Conservation (phyloP, 225 moss, liverwort and hornwort species). For the Bryum argenteum region DNA sequence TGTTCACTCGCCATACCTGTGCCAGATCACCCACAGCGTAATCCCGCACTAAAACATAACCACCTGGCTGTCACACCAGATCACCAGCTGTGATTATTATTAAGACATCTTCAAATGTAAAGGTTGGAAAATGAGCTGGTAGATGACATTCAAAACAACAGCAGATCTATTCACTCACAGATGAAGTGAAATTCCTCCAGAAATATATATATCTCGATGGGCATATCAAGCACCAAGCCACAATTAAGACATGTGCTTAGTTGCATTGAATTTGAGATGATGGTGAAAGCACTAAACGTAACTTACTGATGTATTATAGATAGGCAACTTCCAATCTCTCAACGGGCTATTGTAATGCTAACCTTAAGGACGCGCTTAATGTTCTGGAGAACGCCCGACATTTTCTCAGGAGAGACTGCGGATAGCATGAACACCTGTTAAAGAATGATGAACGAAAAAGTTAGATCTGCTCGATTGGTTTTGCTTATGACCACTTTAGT, state of each 20-base stretch:
- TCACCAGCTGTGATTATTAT: conserved; percentile 19
- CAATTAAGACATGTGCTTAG: conserved; percentile 1
- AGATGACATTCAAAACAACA: neutral
- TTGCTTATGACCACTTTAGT: neutral
- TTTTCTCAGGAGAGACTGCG: conserved; percentile 85
- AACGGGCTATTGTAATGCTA: conserved; percentile 15
- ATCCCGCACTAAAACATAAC: conserved; percentile 80
- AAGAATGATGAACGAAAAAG: neutral
- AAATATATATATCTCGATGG: neutral
- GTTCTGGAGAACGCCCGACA: conserved; percentile 68
- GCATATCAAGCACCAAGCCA: conserved; percentile 7
- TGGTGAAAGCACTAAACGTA: neutral
- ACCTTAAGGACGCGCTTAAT: conserved; percentile 85
- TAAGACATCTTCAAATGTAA: neutral
- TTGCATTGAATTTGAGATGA: neutral
- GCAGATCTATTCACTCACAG: conserved; percentile 8
- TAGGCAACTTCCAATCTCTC: neutral
- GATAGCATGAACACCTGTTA: conserved; percentile 92
- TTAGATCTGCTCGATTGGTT: neutral
- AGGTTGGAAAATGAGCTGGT: conserved; percentile 1
- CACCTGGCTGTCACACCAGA: conserved; percentile 73
- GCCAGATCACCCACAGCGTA: conserved; percentile 96
- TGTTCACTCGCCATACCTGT: conserved; percentile 53
- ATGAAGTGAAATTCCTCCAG: neutral
- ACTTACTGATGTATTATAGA: neutral